Conservation (phyloP, 495 filamentous ascomycete species). For the Hypomontagnella submonticulosa region DNA sequence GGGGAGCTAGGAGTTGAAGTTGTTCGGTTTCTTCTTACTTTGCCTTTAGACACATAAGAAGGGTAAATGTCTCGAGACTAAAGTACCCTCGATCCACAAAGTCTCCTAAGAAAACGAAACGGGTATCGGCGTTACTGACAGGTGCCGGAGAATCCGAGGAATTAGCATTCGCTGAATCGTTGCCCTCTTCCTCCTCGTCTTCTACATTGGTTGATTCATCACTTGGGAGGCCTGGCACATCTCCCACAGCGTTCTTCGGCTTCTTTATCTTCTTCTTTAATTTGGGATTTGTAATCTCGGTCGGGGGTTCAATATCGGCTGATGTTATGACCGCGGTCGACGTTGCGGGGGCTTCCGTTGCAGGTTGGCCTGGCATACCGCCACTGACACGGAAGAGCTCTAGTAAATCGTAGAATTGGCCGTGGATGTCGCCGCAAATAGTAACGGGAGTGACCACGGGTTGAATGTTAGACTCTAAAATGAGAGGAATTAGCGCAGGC, state of each 20-base stretch:
- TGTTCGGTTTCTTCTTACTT: constrained; percentile 69
- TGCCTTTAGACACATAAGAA: constrained; percentile 95
- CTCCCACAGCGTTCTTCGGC: constrained; percentile 48
- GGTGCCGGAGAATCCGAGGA: constrained; percentile 55
- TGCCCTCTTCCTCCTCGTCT: constrained; percentile 63
- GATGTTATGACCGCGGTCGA: constrained; percentile 77
- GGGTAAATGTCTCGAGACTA: constrained; percentile 94
- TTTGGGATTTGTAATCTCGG: constrained; percentile 84
- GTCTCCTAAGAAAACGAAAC: constrained; percentile 96
- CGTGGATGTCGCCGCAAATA: constrained; percentile 97
- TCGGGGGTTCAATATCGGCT: constrained; percentile 87
- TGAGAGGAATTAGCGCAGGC: constrained; percentile 8
- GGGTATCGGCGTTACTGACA: constrained; percentile 73
- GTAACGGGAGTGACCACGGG: constrained; percentile 97
- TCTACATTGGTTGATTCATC: constrained; percentile 56
- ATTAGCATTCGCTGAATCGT: constrained; percentile 52
- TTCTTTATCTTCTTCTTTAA: constrained; percentile 80
- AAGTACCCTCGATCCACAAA: constrained; percentile 99
- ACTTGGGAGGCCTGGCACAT: constrained; percentile 42
- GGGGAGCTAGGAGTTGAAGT: not conserved
- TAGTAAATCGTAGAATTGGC: constrained; percentile 97
- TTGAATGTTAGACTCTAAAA: constrained; percentile 95
- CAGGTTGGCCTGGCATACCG: constrained; percentile 87
- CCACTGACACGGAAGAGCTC: constrained; percentile 97
- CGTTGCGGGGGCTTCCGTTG: constrained; percentile 70